These are phyloP conservation scores for Backusella sp. DNA, from an alignment of 192 early-diverging fungal species.

Conservation along the genomic window DNA sequence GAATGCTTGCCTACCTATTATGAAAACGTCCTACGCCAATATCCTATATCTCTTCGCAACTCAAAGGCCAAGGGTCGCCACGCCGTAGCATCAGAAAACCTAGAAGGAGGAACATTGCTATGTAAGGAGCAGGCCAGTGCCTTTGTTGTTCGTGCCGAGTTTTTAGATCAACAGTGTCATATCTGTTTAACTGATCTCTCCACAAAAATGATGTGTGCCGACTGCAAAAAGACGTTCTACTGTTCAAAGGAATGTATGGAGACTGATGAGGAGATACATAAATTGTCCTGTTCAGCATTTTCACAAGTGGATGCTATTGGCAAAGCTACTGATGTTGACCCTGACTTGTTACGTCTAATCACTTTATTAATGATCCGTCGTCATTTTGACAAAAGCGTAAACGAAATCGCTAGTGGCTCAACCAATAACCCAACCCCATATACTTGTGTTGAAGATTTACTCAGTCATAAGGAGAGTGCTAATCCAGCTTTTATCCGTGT, in stretches of 20 bases:
- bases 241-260: constrained; percentile 37
- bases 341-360: constrained; percentile 28
- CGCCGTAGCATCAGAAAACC: constrained; percentile 41
- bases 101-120: constrained; percentile 50
- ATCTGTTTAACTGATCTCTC: constrained; percentile 38
- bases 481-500: constrained; percentile 25
- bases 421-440: constrained; percentile 10
- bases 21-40: background rate
- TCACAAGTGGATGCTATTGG: constrained; percentile 15
- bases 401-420: background rate
- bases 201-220: constrained; percentile 25
- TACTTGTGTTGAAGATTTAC: constrained; percentile 23
- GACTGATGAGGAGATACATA: constrained; percentile 34
- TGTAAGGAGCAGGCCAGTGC: constrained; percentile 48
- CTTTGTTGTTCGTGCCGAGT: constrained; percentile 54
- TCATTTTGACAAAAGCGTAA: background rate
- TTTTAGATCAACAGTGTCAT: constrained; percentile 53
- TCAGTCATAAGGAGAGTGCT: constrained; percentile 25
- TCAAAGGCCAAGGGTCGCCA: constrained; percentile 55
- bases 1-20: background rate
- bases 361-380: constrained; percentile 13
- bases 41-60: constrained; percentile 19
- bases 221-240: constrained; percentile 42
- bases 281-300: constrained; percentile 17
- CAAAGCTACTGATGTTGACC: constrained; percentile 22